These are phyloP conservation scores for Hymenoscyphus fructigenus DNA, from an alignment of 2,329 filamentous ascomycete species.

Conservation along the genomic window DNA sequence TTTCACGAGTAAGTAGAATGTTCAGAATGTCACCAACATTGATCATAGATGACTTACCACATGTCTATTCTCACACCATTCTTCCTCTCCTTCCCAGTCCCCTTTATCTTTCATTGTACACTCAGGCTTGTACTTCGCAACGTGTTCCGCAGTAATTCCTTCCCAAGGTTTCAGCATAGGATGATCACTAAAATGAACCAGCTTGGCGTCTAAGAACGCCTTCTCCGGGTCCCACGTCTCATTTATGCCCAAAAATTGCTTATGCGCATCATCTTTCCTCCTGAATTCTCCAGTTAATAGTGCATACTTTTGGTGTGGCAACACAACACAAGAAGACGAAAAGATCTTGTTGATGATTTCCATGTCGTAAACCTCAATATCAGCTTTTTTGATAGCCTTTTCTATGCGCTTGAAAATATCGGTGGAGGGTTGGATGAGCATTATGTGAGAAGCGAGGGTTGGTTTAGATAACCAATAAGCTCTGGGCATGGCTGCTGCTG, in stretches of 20 bases:
- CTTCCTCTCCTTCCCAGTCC: slow-evolving; percentile 1
- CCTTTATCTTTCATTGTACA: not conserved
- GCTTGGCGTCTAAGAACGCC: slow-evolving; percentile 6
- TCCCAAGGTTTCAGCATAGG: slow-evolving; percentile 15
- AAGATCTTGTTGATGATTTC: slow-evolving; percentile 30
- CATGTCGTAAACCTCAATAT: slow-evolving; percentile 51
- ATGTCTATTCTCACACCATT: slow-evolving; percentile 7
- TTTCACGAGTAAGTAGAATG: not conserved
- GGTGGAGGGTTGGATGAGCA: slow-evolving; percentile 60
- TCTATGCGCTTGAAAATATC: slow-evolving; percentile 46
- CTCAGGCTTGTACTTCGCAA: slow-evolving; percentile 4
- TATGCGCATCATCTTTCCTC: slow-evolving; percentile 42
- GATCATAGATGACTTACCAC: not conserved
- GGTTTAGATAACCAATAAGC: slow-evolving; percentile 67
- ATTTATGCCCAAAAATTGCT: slow-evolving; percentile 47
- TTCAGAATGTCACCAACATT: not conserved
- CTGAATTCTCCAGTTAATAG: slow-evolving; percentile 58
- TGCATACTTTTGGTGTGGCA: slow-evolving; percentile 56
- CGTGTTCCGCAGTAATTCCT: slow-evolving; percentile 7
- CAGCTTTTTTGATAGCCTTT: slow-evolving; percentile 27
- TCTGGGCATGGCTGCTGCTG: slow-evolving; percentile 66
- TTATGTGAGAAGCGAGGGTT: slow-evolving; percentile 58
- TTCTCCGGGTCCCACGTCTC: slow-evolving; percentile 40
- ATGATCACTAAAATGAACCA: slow-evolving; percentile 15
- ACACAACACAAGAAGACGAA: slow-evolving; percentile 40